These are phyloP conservation scores for Oryza meyeriana DNA, from an alignment of 176 grass and related monocot species.

Conservation along the genomic window DNA sequence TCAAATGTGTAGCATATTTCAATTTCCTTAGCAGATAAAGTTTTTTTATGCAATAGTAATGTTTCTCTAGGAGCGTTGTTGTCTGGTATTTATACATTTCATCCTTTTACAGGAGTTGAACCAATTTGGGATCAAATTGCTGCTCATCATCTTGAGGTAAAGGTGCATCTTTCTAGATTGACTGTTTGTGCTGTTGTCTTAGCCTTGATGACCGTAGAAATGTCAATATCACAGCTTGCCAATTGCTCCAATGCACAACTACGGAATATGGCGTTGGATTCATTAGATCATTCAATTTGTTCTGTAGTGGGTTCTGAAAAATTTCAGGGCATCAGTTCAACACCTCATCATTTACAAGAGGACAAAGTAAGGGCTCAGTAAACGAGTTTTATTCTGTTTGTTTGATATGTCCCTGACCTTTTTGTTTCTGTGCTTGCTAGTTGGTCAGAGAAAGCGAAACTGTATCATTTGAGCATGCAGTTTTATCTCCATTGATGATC, in stretches of 20 bases:
- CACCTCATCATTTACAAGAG: constrained; percentile 48
- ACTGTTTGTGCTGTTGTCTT: constrained; percentile 24
- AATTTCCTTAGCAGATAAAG: constrained; percentile 16
- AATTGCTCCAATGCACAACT: constrained; percentile 76
- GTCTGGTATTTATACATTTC: constrained; percentile 27
- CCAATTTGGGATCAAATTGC: constrained; percentile 93
- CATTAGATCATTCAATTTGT: constrained; percentile 96
- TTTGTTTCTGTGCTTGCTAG: constrained; percentile 49
- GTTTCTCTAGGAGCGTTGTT: constrained; percentile 1
- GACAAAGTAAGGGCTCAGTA: constrained; percentile 33
- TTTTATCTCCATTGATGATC: constrained; percentile 83
- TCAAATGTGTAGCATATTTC: constrained; percentile 4
- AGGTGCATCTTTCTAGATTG: constrained; percentile 25
- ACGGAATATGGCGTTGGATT: constrained; percentile 85
- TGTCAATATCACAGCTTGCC: constrained; percentile 66
- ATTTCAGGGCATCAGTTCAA: constrained; percentile 59
- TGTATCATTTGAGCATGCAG: constrained; percentile 83
- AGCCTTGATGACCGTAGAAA: constrained; percentile 23
- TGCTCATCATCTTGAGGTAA: constrained; percentile 93
- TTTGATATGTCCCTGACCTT: constrained; percentile 36
- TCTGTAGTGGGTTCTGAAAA: constrained; percentile 88
- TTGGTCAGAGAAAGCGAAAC: constrained; percentile 60
- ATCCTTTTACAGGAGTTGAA: constrained; percentile 68
- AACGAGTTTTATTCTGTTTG: background rate
- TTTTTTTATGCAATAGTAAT: background rate